Percentiles rank a stretch among this genome's conserved stretches.
Evolutionary conservation across 2,329 filamentous ascomycete species (phyloP).

Genomic region (Exophiala mesophila): DNA sequence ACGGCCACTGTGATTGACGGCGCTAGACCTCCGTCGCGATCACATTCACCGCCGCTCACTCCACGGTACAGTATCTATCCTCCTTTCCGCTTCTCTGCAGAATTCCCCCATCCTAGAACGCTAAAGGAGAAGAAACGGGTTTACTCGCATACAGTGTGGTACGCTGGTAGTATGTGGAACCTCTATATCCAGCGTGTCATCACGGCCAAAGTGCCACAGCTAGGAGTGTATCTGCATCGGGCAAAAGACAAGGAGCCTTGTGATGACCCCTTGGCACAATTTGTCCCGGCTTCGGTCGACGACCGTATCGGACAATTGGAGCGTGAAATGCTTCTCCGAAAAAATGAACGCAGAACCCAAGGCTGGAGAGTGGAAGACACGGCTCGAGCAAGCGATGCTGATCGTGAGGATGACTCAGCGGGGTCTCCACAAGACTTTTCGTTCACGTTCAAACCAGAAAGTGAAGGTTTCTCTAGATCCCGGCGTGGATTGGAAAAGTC

Average conservation of each 20-base stretch:
- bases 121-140: constrained; percentile 57
- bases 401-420: constrained; percentile 16
- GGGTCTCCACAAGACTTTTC: constrained; percentile 15
- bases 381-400: constrained; percentile 12
- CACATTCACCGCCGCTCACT: constrained; percentile 16
- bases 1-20: constrained; percentile 38
- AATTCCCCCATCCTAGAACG: constrained; percentile 52
- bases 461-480: constrained; percentile 25
- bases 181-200: constrained; percentile 59
- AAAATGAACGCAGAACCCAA: constrained; percentile 27
- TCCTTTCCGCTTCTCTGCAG: constrained; percentile 55
- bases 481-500: constrained; percentile 22
- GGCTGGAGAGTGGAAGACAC: constrained; percentile 29
- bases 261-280: constrained; percentile 34
- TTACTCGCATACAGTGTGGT: constrained; percentile 56
- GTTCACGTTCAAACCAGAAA: constrained; percentile 1
- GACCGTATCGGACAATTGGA: constrained; percentile 52
- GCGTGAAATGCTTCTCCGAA: constrained; percentile 47
- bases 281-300: constrained; percentile 44
- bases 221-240: constrained; percentile 56
- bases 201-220: constrained; percentile 51
- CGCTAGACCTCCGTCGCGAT: constrained; percentile 19
- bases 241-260: constrained; percentile 51
- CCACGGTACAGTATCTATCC: constrained; percentile 50
- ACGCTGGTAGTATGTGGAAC: constrained; percentile 56